These are phyloP conservation scores for Colletotrichum sp. DNA, from an alignment of 2,329 filamentous ascomycete species.

Conservation along the genomic window DNA sequence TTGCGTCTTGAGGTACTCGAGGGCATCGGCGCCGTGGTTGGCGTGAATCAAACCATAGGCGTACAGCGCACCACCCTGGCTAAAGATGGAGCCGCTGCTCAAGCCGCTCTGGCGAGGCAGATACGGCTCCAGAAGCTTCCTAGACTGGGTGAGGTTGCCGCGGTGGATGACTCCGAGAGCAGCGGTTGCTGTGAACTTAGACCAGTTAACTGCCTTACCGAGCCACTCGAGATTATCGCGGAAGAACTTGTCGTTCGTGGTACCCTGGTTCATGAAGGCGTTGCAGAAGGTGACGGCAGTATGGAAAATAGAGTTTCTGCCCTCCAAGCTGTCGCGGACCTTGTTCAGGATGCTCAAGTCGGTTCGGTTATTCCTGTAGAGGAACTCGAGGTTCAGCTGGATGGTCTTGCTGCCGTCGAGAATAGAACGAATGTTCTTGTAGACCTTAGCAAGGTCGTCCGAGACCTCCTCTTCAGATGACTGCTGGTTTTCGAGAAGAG, in stretches of 20 bases:
- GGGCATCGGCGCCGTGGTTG: conserved; percentile 91
- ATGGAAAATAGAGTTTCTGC: conserved; percentile 97
- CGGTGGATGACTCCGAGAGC: conserved; percentile 96
- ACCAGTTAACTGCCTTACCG: conserved; percentile 99
- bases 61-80: conserved; percentile 94
- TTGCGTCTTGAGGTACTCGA: conserved; percentile 78
- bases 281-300: conserved; percentile 97
- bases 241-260: conserved; percentile 98
- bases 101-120: conserved; percentile 80
- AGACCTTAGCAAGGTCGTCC: conserved; percentile 60
- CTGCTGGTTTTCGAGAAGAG: conserved; percentile 54
- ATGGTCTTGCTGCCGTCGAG: conserved; percentile 93
- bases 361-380: conserved; percentile 93
- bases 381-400: conserved; percentile 92
- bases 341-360: conserved; percentile 95
- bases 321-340: conserved; percentile 92
- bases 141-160: conserved; percentile 90
- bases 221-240: conserved; percentile 97
- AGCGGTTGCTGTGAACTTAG: conserved; percentile 97
- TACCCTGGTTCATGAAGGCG: conserved; percentile 99
- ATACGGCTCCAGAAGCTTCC: conserved; percentile 93
- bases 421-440: conserved; percentile 69
- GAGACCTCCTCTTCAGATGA: conserved; percentile 57
- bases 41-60: conserved; percentile 96
- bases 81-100: conserved; percentile 86